phyloP scores from a whole-genome alignment of 2,329 filamentous ascomycete species.

The Calcarisporium arbuscula region DNA sequence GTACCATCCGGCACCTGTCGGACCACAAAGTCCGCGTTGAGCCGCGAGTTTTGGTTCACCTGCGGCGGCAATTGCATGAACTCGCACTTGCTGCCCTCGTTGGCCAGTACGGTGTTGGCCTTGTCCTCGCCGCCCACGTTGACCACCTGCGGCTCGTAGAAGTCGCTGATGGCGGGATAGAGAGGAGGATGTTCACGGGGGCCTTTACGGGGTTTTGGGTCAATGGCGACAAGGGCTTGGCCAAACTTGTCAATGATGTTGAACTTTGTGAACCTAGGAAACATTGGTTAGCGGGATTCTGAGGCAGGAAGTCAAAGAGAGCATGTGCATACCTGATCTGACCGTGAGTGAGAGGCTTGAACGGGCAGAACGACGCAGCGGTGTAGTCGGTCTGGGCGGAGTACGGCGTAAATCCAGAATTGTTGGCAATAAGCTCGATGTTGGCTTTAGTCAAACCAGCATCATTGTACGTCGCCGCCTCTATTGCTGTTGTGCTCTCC shows the following conservation, averaged over 20 bases:
- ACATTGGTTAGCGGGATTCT: no score
- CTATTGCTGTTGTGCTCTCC: slow-evolving; percentile 2
- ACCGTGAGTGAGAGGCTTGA: slow-evolving; percentile 42
- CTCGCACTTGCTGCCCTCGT: slow-evolving; percentile 17
- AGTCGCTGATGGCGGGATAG: slow-evolving; percentile 29
- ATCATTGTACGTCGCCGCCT: slow-evolving; percentile 5
- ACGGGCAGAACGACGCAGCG: slow-evolving; percentile 20
- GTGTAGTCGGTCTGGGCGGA: slow-evolving; percentile 18
- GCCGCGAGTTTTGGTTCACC: slow-evolving; percentile 32
- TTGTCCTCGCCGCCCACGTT: slow-evolving; percentile 6
- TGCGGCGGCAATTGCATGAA: slow-evolving; percentile 32
- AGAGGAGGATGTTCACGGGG: slow-evolving; percentile 17
- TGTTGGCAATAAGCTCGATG: slow-evolving; percentile 16
- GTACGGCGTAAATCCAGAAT: slow-evolving; percentile 29
- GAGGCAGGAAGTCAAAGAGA: not conserved
- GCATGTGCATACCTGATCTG: slow-evolving; percentile 26
- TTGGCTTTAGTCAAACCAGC: slow-evolving; percentile 14
- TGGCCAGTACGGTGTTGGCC: slow-evolving; percentile 17
- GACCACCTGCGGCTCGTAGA: slow-evolving; percentile 21
- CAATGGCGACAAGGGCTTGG: slow-evolving; percentile 28
- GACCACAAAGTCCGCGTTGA: slow-evolving; percentile 29
- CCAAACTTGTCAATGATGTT: slow-evolving; percentile 46
- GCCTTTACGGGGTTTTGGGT: slow-evolving; percentile 15
- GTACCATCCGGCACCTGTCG: slow-evolving; percentile 2
- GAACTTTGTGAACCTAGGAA: slow-evolving; percentile 32